phyloP scores from a whole-genome alignment of 225 moss, liverwort and hornwort species.

The Antitrichia curtipendula region DNA sequence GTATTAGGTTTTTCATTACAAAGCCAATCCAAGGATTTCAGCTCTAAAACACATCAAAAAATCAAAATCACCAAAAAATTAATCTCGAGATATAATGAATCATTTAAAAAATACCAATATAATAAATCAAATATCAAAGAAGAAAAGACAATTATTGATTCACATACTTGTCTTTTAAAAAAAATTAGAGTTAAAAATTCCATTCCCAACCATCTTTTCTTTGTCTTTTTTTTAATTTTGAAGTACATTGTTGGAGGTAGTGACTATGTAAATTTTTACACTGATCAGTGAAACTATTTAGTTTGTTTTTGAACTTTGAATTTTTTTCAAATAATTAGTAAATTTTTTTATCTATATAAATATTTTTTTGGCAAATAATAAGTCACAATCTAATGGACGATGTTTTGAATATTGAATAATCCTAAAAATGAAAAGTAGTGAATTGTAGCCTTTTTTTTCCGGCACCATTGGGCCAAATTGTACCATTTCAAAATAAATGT shows the following conservation, averaged over 20 bases:
- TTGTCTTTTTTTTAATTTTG: neutral
- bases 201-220: neutral
- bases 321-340: neutral
- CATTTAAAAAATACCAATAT: neutral
- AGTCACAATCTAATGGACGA: neutral
- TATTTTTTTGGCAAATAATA: too few relatives aligned
- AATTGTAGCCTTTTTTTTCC: too few relatives aligned
- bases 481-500: too few relatives aligned
- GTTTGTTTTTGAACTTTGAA: neutral
- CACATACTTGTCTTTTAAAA: neutral
- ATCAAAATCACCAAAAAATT: too few relatives aligned
- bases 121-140: neutral
- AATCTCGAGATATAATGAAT: neutral
- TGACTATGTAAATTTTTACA: neutral
- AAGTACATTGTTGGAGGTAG: rapidly evolving
- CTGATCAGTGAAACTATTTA: neutral
- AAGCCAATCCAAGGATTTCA: too few relatives aligned
- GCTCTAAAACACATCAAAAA: neutral
- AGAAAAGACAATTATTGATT: too few relatives aligned
- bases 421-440: neutral
- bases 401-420: neutral
- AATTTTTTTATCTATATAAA: neutral
- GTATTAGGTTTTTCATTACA: too few relatives aligned
- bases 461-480: too few relatives aligned
- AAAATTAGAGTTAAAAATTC: neutral